phyloP scores from a whole-genome alignment of 139 green algal species.

The Closterium sp. region DNA sequence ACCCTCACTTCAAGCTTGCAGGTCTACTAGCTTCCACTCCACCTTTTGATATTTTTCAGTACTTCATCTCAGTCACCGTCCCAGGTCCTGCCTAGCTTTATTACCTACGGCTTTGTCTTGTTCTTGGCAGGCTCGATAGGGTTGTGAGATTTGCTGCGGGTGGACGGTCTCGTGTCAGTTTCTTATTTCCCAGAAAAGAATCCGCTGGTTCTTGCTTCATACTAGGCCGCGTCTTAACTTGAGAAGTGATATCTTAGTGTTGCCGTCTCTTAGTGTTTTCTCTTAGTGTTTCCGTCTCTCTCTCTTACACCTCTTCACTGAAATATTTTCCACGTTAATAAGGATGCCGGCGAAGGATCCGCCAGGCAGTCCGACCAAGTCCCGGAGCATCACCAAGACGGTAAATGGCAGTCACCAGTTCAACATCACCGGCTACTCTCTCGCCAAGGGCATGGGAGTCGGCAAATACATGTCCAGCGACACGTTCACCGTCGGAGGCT shows the following conservation, averaged over 20 bases:
- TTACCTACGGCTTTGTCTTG: too few relatives aligned
- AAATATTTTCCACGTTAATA: background rate
- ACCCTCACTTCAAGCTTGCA: background rate
- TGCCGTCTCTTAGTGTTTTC: too few relatives aligned
- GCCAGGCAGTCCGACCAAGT: constrained; percentile 61
- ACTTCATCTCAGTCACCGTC: too few relatives aligned
- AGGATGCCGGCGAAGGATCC: constrained; percentile 3
- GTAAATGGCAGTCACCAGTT: constrained; percentile 54
- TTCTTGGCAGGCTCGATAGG: background rate
- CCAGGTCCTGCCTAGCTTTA: too few relatives aligned
- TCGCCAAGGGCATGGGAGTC: constrained; percentile 53
- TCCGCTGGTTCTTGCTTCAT: too few relatives aligned
- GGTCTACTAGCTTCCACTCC: background rate
- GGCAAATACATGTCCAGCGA: constrained; percentile 54
- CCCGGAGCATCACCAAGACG: constrained; percentile 43
- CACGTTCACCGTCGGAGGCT: constrained; percentile 49
- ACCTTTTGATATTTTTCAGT: too few relatives aligned
- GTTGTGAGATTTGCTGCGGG: background rate
- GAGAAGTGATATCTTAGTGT: too few relatives aligned
- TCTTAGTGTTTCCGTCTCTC: background rate
- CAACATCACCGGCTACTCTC: constrained; percentile 52
- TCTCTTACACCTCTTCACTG: background rate
- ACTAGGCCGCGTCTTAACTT: too few relatives aligned
- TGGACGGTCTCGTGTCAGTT: background rate
- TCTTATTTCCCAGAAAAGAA: too few relatives aligned